Evolutionary conservation across 1,139 yeast species (phyloP), one percentile per base, ranked within the genome.

Genomic region (Pichia cactophila): DNA sequence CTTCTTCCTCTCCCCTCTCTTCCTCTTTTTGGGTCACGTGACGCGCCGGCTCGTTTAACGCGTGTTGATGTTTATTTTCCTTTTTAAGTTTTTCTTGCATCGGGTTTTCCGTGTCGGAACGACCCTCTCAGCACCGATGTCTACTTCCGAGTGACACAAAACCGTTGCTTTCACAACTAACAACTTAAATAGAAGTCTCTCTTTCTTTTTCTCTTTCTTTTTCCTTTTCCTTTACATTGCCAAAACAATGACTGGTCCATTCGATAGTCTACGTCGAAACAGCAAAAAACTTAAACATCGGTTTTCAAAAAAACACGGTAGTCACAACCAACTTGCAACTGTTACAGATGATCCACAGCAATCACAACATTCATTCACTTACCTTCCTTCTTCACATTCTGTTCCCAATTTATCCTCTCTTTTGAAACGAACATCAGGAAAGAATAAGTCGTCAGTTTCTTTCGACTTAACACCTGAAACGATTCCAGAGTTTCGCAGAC

Each of bases 211-310:
- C 16, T 14, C 35, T 31, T 31, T 11, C 33, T 31, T 31, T 31
- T 11, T 31, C 14, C 33, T 10, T 11, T 11, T 31, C 11, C 33
- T 9, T 31, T 31, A 17, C 20, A 17, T 17, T 17, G 20, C 20
- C 33, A 31, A 10, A 23, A 33, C 16, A 14, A 52, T 52, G 54
- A 45, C 48, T 7, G 51, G 52, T 23, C 50, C 52, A 3, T 43
- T 48, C 11, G 45, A 41, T 33, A 29, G 46, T 14, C 23, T 45
- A 17, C 47, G 56, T 26, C 46, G 42, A 20, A 53, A 53, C 17
- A 47, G 51, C 36, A 45, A 39, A 14, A 51, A 53, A 28, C 29
- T 53, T 4, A 53, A 46, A 28, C 42, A 45, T 5, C 51, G 40
- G 39, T 43, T 51, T 5, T 42, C 46, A 9, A 50, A 44, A 23